phyloP scores from a whole-genome alignment of 2,329 filamentous ascomycete genomes.

The Aspergillus quadrilineatus region DNA sequence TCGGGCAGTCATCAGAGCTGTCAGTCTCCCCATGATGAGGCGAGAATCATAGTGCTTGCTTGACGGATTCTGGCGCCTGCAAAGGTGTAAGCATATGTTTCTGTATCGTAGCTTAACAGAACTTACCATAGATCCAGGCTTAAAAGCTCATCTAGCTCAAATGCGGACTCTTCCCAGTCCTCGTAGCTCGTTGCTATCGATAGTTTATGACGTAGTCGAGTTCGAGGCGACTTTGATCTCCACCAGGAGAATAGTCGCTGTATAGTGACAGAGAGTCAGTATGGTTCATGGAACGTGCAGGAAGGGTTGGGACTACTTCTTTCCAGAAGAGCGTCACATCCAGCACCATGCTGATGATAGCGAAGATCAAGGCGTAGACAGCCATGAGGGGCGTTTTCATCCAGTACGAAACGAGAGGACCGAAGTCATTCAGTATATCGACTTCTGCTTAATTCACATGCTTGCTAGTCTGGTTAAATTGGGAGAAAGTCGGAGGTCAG shows the following conservation, averaged over 20 bases:
- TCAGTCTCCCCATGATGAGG: constrained; percentile 74
- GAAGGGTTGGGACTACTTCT: constrained; percentile 45
- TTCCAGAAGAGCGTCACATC: constrained; percentile 65
- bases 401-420: neutral
- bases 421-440: neutral
- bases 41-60: constrained; percentile 83
- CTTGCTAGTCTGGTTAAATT: constrained; percentile 7
- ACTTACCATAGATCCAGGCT: constrained; percentile 73
- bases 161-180: constrained; percentile 83
- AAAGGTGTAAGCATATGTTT: neutral
- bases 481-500: neutral
- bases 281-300: neutral
- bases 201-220: constrained; percentile 65
- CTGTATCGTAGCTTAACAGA: neutral
- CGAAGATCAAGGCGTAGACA: constrained; percentile 30
- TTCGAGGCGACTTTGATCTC: constrained; percentile 61
- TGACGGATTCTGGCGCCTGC: constrained; percentile 75
- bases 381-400: constrained; percentile 26
- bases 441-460: constrained; percentile 18
- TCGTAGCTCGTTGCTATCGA: constrained; percentile 70
- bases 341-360: constrained; percentile 58
- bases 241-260: constrained; percentile 71
- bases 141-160: constrained; percentile 77
- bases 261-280: constrained; percentile 4
- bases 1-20: constrained; percentile 67